Evolutionary conservation across 345 rosid species (phyloP).

Genomic region (Limnanthes douglasii): DNA sequence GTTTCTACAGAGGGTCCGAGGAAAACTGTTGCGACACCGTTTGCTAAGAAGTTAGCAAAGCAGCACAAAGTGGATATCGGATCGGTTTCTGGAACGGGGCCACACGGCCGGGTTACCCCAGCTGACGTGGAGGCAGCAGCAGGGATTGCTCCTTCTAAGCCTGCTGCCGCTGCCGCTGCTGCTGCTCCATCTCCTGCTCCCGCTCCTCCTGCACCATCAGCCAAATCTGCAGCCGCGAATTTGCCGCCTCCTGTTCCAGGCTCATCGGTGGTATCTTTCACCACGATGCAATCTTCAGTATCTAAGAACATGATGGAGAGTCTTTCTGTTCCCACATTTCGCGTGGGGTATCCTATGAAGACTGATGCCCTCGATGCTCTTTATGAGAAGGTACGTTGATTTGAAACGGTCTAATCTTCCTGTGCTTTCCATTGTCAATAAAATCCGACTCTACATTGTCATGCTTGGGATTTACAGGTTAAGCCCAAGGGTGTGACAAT

Average conservation of each 20-base stretch:
- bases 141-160: conserved; percentile 46
- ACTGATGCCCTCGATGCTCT: conserved; percentile 81
- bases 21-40: conserved; percentile 59
- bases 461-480: conserved; percentile 36
- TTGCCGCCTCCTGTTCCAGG: conserved; percentile 37
- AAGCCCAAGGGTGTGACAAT: conserved; percentile 93
- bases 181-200: conserved; percentile 13
- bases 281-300: conserved; percentile 78
- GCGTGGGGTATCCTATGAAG: conserved; percentile 76
- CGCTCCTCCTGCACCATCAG: conserved; percentile 15
- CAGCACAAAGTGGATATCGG: conserved; percentile 68
- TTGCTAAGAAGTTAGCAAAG: conserved; percentile 82
- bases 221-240: conserved; percentile 18
- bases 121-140: conserved; percentile 73
- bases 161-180: conserved; percentile 10
- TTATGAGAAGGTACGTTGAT: conserved; percentile 49
- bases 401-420: no score
- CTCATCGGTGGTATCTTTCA: conserved; percentile 68
- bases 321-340: conserved; percentile 77
- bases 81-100: conserved; percentile 63
- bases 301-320: conserved; percentile 82
- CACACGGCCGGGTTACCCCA: conserved; percentile 65
- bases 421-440: no score
- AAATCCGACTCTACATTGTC: no score
- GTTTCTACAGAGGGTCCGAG: conserved; percentile 32